Conservation (phyloP, 1,139 yeast species). For the Geotrichum australiense region DNA sequence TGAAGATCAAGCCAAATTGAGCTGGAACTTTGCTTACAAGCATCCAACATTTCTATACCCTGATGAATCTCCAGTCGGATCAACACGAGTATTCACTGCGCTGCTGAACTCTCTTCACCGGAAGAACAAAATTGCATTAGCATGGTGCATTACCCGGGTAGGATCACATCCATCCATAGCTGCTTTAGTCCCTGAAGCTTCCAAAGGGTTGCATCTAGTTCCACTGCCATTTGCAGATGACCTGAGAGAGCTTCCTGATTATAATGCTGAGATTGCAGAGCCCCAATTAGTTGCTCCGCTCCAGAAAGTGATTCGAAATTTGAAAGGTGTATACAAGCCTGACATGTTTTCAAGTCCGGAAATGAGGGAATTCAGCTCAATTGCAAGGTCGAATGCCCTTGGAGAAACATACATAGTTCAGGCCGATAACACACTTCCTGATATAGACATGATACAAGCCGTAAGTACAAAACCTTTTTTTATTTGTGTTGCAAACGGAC, state of each 20-base stretch:
- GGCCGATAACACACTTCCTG: too few species aligned
- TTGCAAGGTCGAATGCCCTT: too few species aligned
- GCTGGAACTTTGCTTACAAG: slow-evolving; percentile 42
- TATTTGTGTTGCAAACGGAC: slow-evolving; percentile 6
- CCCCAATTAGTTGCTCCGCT: too few species aligned
- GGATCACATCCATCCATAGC: slow-evolving; percentile 53
- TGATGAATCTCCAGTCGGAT: slow-evolving; percentile 52
- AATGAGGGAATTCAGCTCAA: too few species aligned
- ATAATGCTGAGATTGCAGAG: too few species aligned
- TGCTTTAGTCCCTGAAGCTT: slow-evolving; percentile 46
- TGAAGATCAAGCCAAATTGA: slow-evolving; percentile 35
- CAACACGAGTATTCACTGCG: slow-evolving; percentile 60
- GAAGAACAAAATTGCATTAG: slow-evolving; percentile 51
- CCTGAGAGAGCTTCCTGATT: slow-evolving; percentile 29
- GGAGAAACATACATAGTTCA: too few species aligned
- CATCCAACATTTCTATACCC: slow-evolving; percentile 59
- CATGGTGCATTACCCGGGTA: slow-evolving; percentile 60
- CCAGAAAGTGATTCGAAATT: too few species aligned
- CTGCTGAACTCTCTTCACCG: slow-evolving; percentile 52
- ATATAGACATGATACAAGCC: too few species aligned
- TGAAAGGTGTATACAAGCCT: too few species aligned
- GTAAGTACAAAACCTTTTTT: too few species aligned
- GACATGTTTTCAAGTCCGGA: too few species aligned
- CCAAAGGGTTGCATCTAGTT: not conserved
- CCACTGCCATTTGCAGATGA: not conserved